Percentiles rank a stretch among this genome's conserved stretches.
phyloP scores from a whole-genome alignment of 2,329 filamentous ascomycete species.

The Paramyrothecium sp. region DNA sequence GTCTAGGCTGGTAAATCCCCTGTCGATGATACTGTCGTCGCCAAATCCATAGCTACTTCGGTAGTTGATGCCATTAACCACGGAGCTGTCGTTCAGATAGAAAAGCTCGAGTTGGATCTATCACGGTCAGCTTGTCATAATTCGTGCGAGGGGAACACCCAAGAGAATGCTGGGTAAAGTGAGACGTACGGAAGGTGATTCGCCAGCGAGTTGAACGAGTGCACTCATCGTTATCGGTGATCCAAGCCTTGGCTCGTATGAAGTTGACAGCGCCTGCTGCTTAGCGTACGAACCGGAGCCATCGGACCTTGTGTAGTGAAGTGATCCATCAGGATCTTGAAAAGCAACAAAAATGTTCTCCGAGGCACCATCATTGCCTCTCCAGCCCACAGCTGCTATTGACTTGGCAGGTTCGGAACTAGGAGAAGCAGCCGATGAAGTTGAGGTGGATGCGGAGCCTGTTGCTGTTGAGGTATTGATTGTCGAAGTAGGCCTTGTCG shows the following conservation, averaged over 20 bases:
- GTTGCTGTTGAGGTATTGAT: neutral
- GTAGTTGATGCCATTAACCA: slow-evolving; percentile 2
- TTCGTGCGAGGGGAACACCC: neutral
- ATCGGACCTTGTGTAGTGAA: neutral
- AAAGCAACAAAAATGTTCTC: neutral
- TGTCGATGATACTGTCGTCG: neutral
- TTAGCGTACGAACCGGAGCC: neutral
- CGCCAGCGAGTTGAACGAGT: neutral
- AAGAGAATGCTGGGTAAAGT: neutral
- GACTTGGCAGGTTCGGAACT: neutral
- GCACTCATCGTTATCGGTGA: neutral
- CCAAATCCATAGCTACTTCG: neutral
- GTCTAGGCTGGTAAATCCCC: neutral
- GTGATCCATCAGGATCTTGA: neutral
- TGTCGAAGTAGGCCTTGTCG: neutral
- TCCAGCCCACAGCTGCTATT: neutral
- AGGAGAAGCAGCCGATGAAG: no score
- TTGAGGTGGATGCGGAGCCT: no score
- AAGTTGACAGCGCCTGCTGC: neutral
- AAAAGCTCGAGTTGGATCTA: slow-evolving; percentile 1
- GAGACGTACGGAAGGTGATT: neutral
- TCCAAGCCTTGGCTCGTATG: neutral
- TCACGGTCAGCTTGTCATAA: neutral
- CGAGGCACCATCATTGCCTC: neutral
- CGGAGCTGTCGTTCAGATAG: neutral